Base-by-base conservation (phyloP, 805 yeast genomes). In the Suhomyces prunicola region DNA sequence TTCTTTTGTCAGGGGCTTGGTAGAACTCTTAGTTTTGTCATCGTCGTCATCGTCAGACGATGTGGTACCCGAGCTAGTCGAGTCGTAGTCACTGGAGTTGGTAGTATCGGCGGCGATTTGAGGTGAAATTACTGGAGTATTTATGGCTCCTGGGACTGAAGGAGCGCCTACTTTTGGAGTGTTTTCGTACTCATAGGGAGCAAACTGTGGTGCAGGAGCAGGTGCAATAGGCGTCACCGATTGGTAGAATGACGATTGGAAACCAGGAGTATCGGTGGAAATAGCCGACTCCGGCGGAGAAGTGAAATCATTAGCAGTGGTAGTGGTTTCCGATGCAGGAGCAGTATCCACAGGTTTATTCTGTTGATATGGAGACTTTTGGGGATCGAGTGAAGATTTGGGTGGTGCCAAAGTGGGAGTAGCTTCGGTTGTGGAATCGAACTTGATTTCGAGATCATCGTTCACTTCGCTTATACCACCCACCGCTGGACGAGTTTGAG, bases 11-110 rank as follows among this genome's bases (percentile, higher is more conserved):
- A 46, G 53, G 9, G 56, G 48, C 22, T 42, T 45, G 12, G 36
- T 26, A 6, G 44, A 9, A 22, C 49, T 46, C 22, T 50, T 50
- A 15, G 49, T 56, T 22, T 52, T 44, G 24, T 46, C 50, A 27
- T 48, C 48, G 24, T 47, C 53, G 17, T 47, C 54, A 17, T 47
- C 49, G 5, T 36, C 49, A 8, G 49, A 47, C 4, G 54, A 47
- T 1, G 58, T 48, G 22, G 50, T 48, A 5, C 35, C 50, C n/a
- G 46, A 47, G 27, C 55, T 48, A 31, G 50, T 39, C 12, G 52
- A 47, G 3, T 53, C 60, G 42, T 48, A 53, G 15, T 49, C 54
- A 19, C 59, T 53, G 31, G 54, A 46, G 44, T 58, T 50, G 47
- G 46, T 40, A 42, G 42, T 39, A 19, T 50, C 54, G 8, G 61